Conservation (phyloP, 163 green algal genomes). For the Chlamydomonas reinhardtii region DNA sequence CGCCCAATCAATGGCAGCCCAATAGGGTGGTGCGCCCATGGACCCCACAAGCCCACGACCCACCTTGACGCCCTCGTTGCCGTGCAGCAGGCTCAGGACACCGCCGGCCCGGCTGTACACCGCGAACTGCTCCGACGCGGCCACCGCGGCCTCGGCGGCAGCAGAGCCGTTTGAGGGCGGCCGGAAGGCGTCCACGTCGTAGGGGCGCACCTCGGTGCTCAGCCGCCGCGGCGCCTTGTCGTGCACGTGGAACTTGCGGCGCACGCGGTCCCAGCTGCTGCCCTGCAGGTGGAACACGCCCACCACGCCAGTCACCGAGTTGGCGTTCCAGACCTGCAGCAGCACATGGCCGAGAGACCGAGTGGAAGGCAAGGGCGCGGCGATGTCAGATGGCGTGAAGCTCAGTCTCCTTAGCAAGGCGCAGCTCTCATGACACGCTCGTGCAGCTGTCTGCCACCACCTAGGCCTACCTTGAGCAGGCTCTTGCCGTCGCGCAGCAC, state of each 20-base stretch:
- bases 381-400: too few relatives aligned
- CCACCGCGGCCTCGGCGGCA: background rate
- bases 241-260: slow-evolving; percentile 85
- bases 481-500: slow-evolving; percentile 78
- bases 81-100: slow-evolving; percentile 31
- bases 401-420: too few relatives aligned
- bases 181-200: slow-evolving; percentile 70
- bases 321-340: slow-evolving; percentile 93
- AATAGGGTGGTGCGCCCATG: too few relatives aligned
- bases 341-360: too few relatives aligned
- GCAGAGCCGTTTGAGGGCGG: background rate
- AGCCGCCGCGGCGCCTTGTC: slow-evolving; percentile 61
- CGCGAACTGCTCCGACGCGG: slow-evolving; percentile 19
- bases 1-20: too few relatives aligned
- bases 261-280: slow-evolving; percentile 82
- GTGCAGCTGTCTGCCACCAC: too few relatives aligned
- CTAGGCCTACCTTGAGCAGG: slow-evolving; percentile 82
- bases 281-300: slow-evolving; percentile 95
- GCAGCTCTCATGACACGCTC: too few relatives aligned
- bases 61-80: slow-evolving; percentile 46
- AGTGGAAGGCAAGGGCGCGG: too few relatives aligned
- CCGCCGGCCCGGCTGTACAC: slow-evolving; percentile 32
- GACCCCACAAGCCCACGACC: slow-evolving; percentile 44
- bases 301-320: slow-evolving; percentile 83
- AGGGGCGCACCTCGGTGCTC: slow-evolving; percentile 52